phyloP scores from a whole-genome alignment of 2,329 filamentous ascomycete species.

The Aspergillus brasiliensis region DNA sequence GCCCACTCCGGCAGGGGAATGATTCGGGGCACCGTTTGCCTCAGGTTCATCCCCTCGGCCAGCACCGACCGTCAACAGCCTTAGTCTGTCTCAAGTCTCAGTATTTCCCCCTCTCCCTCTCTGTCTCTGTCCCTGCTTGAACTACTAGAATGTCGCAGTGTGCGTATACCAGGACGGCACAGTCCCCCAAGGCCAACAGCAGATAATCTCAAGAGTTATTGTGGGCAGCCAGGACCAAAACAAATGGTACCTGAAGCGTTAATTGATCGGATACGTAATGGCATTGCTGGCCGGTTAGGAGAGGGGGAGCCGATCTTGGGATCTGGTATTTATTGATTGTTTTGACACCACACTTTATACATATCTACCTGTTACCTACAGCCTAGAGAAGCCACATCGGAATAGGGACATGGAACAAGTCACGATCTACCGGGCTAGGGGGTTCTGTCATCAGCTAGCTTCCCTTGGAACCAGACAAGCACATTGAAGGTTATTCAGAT shows the following conservation, averaged over 20 bases:
- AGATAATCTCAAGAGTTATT: constrained; percentile 3
- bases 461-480: constrained; percentile 1
- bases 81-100: background rate
- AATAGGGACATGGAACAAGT: background rate
- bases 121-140: too few relatives aligned
- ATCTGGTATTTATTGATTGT: background rate
- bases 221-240: constrained; percentile 5
- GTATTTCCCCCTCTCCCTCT: too few relatives aligned
- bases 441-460: background rate
- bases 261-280: constrained; percentile 24
- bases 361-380: too few relatives aligned
- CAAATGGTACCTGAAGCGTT: constrained; percentile 5
- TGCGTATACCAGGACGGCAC: background rate
- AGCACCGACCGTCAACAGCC: background rate
- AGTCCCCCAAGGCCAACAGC: background rate
- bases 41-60: background rate
- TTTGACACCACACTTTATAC: too few relatives aligned
- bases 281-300: constrained; percentile 5
- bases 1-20: background rate
- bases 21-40: background rate
- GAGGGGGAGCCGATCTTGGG: constrained; percentile 3
- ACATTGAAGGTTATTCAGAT: constrained; percentile 6
- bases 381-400: background rate
- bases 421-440: background rate
- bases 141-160: background rate